Percentiles rank a stretch among this genome's conserved stretches.
phyloP scores from a whole-genome alignment of 495 filamentous ascomycete genomes.

The Penicillium pulvis region DNA sequence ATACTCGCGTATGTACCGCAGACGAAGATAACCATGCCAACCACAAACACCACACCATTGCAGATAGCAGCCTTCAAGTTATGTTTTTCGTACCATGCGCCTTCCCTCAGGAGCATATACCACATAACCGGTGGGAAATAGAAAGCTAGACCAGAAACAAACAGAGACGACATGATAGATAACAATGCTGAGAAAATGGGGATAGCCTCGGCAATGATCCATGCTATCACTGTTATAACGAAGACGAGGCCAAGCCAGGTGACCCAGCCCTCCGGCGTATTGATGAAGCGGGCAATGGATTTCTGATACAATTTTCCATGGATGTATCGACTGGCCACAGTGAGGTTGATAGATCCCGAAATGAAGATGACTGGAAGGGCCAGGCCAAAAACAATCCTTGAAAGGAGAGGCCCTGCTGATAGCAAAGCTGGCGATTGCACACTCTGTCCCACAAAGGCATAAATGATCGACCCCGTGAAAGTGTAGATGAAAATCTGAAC shows the following conservation, averaged over 20 bases:
- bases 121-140: constrained; percentile 67
- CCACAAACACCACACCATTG: constrained; percentile 22
- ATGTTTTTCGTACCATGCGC: constrained; percentile 33
- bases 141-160: constrained; percentile 65
- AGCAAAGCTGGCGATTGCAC: constrained; percentile 69
- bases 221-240: constrained; percentile 59
- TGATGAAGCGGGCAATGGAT: constrained; percentile 56
- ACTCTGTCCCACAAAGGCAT: constrained; percentile 64
- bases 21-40: constrained; percentile 51
- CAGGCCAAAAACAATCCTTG: constrained; percentile 70
- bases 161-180: constrained; percentile 61
- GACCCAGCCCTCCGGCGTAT: constrained; percentile 54
- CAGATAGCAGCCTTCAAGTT: constrained; percentile 23
- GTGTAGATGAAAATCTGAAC: constrained; percentile 68
- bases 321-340: constrained; percentile 60
- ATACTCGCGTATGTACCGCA: constrained; percentile 58
- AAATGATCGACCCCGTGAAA: constrained; percentile 65
- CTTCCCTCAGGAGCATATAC: constrained; percentile 53
- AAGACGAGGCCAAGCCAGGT: constrained; percentile 59
- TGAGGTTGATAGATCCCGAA: constrained; percentile 62
- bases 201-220: constrained; percentile 67
- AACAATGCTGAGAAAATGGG: constrained; percentile 67
- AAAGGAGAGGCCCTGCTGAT: constrained; percentile 57
- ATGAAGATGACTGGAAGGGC: constrained; percentile 74
- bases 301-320: constrained; percentile 56